Conservation (phyloP, 768 basidiomycete genomes). For the Mycena latifolia region DNA sequence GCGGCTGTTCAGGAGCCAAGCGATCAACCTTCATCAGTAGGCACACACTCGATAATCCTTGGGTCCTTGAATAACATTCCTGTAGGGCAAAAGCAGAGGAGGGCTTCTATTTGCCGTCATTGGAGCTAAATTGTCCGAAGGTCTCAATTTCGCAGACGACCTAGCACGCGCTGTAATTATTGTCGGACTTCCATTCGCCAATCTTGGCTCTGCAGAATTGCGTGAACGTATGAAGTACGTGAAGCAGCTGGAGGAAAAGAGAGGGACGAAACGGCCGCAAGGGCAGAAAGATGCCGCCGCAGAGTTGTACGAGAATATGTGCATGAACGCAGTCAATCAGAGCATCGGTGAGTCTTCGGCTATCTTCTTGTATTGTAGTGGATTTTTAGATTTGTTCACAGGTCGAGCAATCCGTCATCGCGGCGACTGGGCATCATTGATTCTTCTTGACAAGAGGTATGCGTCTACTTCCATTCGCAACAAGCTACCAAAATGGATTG, state of each 20-base stretch:
- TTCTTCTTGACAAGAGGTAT: slow-evolving; percentile 91
- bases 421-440: slow-evolving; percentile 91
- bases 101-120: slow-evolving; percentile 94
- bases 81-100: slow-evolving; percentile 60
- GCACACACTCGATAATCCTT: not conserved
- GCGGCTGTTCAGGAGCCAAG: slow-evolving; percentile 51
- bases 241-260: slow-evolving; percentile 65
- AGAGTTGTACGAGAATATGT: slow-evolving; percentile 92
- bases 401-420: slow-evolving; percentile 94
- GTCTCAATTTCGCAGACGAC: slow-evolving; percentile 81
- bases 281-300: slow-evolving; percentile 76
- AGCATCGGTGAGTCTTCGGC: slow-evolving; percentile 79
- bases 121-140: slow-evolving; percentile 97
- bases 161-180: slow-evolving; percentile 90
- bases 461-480: slow-evolving; percentile 70
- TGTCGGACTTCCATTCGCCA: slow-evolving; percentile 94
- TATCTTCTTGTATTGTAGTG: not conserved
- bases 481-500: slow-evolving; percentile 96
- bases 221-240: slow-evolving; percentile 94
- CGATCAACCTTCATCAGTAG: slow-evolving; percentile 11
- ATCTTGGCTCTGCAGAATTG: slow-evolving; percentile 90
- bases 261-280: slow-evolving; percentile 45
- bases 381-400: slow-evolving; percentile 45
- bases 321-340: slow-evolving; percentile 96
- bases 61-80: slow-evolving; percentile 19